phyloP scores from a whole-genome alignment of 306 rosid genomes.

The Citrullus colocynthis region DNA sequence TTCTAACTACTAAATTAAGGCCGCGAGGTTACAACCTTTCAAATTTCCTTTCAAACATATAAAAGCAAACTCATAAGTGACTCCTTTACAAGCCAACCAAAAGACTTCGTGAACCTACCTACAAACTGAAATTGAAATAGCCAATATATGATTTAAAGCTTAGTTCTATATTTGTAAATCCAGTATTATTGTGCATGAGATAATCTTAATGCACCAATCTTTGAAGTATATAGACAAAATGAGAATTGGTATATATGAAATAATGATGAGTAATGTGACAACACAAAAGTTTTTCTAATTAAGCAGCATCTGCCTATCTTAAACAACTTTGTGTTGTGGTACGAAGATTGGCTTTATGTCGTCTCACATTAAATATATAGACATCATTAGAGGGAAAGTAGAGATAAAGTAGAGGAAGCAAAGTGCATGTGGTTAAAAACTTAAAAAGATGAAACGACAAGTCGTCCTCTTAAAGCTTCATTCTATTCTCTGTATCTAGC shows the following conservation, averaged over 20 bases:
- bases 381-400: not conserved
- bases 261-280: not conserved
- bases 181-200: no score
- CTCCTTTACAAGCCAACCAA: no score
- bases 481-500: constrained; percentile 5
- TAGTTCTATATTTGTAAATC: no score
- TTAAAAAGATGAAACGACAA: constrained; percentile 6
- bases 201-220: no score
- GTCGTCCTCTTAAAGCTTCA: not conserved
- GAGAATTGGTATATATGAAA: not conserved
- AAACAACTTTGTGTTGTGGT: not conserved
- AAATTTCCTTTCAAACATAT: no score
- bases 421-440: constrained; percentile 4
- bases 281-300: not conserved
- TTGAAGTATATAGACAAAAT: not conserved
- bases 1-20: no score
- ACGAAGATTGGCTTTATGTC: not conserved
- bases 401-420: not conserved
- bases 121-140: no score
- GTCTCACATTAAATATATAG: not conserved
- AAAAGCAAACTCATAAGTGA: no score
- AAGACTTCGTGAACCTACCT: no score
- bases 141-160: no score
- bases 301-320: not conserved
- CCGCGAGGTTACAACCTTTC: no score